Evolutionary conservation across 2,329 filamentous ascomycete species (phyloP), one percentile per base, ranked within the genome.

Genomic region (Aspergillus unguis): DNA sequence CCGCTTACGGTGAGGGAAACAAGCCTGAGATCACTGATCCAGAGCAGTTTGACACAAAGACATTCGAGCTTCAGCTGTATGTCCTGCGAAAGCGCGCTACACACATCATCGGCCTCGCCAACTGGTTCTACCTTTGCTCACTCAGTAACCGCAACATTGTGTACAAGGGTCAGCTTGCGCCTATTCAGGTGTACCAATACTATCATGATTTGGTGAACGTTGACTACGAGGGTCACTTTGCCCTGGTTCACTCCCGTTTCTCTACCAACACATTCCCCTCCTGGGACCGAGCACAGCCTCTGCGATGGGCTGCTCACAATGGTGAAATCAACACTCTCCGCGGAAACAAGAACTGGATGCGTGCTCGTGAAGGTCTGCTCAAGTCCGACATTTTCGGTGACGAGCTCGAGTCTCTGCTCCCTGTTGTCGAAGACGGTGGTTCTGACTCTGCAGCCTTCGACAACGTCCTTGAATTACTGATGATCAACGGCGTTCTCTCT

Each of bases 271-370:
- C 92, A 48, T 97, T 97, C 76, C 92, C 92, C 23, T 96, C 91
- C 1, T 97, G 92, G 92, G 94, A 97, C 74, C 88, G 92, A 77
- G 94, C 92, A 56, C 92, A 97, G 77, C 92, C 92, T 58, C 78
- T 97, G 59, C 85, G 92, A 75, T 97, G 92, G 92, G 92, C 92
- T 60, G 92, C 92, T 66, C 92, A 97, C 80, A 97, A 97, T 72
- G 92, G 92, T 80, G 92, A 97, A 77, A 97, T 97, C 71, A 97
- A 97, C 75, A 97, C 92, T 1, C 79, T 97, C 57, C 88, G 92
- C 70, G 92, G 92, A 56, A 97, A 97, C 80, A 97, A 97, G 82
- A 97, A 97, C 77, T 97, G 92, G 92, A 97, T 97, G 92, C 87
- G 92, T 63, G 92, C 92, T 57, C 86, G 92, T 68, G 92, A 97